Evolutionary conservation across 2,329 filamentous ascomycete genomes (phyloP).

Genomic region (Xylaria sp.): DNA sequence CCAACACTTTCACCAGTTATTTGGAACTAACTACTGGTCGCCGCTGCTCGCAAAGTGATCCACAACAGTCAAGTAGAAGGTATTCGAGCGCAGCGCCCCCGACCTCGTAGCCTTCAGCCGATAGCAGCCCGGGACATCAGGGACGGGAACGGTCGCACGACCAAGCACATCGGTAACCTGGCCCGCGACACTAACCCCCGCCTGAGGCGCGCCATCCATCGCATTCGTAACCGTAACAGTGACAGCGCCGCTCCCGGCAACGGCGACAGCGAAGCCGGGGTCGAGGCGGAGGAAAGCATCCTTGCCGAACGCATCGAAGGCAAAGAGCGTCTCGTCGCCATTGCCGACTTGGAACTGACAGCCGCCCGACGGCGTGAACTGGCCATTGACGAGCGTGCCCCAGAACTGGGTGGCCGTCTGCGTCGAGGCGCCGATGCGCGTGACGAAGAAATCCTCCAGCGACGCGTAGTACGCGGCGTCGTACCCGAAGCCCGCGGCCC

Average conservation of each 20-base stretch:
- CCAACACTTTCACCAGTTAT: background rate
- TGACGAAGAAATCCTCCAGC: slow-evolving; percentile 4
- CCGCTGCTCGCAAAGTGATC: background rate
- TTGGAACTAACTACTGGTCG: background rate
- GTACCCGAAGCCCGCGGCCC: background rate
- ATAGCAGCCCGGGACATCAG: background rate
- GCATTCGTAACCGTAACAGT: background rate
- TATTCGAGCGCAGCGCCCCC: slow-evolving; percentile 1
- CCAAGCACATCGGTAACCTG: background rate
- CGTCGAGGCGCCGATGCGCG: background rate
- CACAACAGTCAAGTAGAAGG: slow-evolving; percentile 9
- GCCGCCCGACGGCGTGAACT: background rate
- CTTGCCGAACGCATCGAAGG: slow-evolving; percentile 8
- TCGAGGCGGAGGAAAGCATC: background rate
- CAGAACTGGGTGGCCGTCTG: slow-evolving; percentile 1
- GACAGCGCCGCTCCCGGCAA: background rate
- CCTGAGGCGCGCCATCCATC: background rate
- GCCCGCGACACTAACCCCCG: background rate
- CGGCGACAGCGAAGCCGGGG: slow-evolving; percentile 2
- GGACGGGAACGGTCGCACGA: background rate
- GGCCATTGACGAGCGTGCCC: slow-evolving; percentile 1
- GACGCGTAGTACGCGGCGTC: background rate
- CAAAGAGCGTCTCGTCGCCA: slow-evolving; percentile 5
- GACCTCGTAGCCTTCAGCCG: background rate
- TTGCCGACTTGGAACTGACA: slow-evolving; percentile 1